phyloP scores from a whole-genome alignment of 2,329 filamentous ascomycete genomes.

The Plenodomus tracheiphilus region DNA sequence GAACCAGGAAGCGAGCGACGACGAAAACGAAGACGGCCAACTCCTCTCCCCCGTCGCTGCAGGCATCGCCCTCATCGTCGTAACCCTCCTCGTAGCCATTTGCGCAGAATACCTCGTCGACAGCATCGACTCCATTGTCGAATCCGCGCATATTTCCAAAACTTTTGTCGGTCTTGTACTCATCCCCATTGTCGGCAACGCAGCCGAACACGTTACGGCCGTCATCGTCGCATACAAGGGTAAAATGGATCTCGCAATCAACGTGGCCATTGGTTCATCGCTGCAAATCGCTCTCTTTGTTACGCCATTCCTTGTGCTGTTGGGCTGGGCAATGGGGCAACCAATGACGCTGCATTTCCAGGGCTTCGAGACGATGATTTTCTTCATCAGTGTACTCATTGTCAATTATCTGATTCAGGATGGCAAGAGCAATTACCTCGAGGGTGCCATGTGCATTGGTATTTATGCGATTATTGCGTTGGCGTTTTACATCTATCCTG shows the following conservation, averaged over 20 bases:
- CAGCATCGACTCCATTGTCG: slow-evolving; percentile 58
- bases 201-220: slow-evolving; percentile 60
- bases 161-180: slow-evolving; percentile 62
- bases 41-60: slow-evolving; percentile 52
- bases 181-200: slow-evolving; percentile 61
- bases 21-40: slow-evolving; percentile 41
- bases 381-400: slow-evolving; percentile 82
- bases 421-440: slow-evolving; percentile 83
- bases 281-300: slow-evolving; percentile 63
- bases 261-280: slow-evolving; percentile 58
- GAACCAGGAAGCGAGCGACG: slow-evolving; percentile 34
- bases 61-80: slow-evolving; percentile 50
- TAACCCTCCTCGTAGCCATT: slow-evolving; percentile 54
- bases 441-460: slow-evolving; percentile 66
- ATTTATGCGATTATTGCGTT: slow-evolving; percentile 63
- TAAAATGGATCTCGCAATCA: slow-evolving; percentile 62
- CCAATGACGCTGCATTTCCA: slow-evolving; percentile 77
- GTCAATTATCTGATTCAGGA: slow-evolving; percentile 88
- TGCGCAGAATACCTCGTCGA: slow-evolving; percentile 60
- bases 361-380: slow-evolving; percentile 82
- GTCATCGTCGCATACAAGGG: slow-evolving; percentile 59
- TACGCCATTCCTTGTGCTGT: slow-evolving; percentile 60
- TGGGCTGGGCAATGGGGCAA: slow-evolving; percentile 58
- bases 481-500: slow-evolving; percentile 64
- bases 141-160: slow-evolving; percentile 55